These are phyloP conservation scores for Solanum verrucosum DNA, from an alignment of 257 asterid genomes.

Conservation along the genomic window DNA sequence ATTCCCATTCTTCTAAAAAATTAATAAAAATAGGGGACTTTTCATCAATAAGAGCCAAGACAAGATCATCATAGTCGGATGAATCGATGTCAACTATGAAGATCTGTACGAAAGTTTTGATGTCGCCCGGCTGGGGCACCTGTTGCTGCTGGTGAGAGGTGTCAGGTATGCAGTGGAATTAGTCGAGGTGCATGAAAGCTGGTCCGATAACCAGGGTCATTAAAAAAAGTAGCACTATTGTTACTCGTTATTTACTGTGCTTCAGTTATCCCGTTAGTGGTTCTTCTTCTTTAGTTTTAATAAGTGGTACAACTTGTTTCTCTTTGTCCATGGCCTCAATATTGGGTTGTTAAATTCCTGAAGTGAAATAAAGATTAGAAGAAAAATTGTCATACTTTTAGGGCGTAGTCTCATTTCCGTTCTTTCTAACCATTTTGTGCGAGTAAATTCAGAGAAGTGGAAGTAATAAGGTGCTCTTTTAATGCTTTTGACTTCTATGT, in stretches of 20 bases:
- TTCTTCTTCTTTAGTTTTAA: background rate
- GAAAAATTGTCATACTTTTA: background rate
- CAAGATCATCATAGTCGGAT: too few relatives aligned
- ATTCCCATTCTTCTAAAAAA: too few relatives aligned
- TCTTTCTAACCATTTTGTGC: background rate
- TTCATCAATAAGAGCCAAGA: too few relatives aligned
- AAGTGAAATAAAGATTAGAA: background rate
- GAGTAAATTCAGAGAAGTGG: background rate
- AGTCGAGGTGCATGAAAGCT: background rate
- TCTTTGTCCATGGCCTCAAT: background rate
- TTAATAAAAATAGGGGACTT: too few relatives aligned
- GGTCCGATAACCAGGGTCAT: background rate
- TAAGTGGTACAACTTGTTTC: background rate
- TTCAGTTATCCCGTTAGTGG: background rate
- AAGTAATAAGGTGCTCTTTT: background rate
- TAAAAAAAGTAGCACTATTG: background rate
- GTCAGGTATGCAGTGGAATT: background rate
- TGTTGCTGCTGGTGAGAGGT: background rate
- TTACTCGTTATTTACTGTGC: background rate
- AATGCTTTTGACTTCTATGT: background rate
- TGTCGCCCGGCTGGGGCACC: background rate
- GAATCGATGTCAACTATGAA: too few relatives aligned
- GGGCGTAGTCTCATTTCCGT: background rate
- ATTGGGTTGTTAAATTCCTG: background rate
- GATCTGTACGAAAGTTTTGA: too few relatives aligned